These are phyloP conservation scores for Pulveroboletus frians DNA, from an alignment of 768 basidiomycete species.

Conservation along the genomic window DNA sequence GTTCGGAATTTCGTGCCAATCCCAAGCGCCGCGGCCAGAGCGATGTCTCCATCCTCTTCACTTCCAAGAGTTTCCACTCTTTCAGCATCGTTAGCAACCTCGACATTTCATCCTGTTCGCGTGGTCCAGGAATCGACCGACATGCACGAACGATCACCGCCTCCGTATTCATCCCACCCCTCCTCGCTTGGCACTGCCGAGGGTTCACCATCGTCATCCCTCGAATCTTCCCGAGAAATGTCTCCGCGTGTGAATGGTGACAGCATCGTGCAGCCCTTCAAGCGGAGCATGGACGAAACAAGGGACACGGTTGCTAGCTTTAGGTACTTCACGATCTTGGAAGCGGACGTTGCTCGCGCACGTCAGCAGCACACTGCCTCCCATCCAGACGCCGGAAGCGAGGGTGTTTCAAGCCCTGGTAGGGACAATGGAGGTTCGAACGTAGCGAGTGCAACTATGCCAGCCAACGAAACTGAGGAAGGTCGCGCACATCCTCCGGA, in stretches of 20 bases:
- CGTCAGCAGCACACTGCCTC: conserved; percentile 16
- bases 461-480: conserved; percentile 10
- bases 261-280: conserved; percentile 32
- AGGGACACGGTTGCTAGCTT: conserved; percentile 45
- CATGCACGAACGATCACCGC: conserved; percentile 25
- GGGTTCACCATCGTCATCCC: conserved; percentile 18
- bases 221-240: conserved; percentile 13
- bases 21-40: conserved; percentile 32
- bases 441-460: conserved; percentile 7
- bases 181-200: conserved; percentile 28
- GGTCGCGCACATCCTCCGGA: conserved; percentile 10
- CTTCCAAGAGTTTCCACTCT: conserved; percentile 52
- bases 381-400: conserved; percentile 4
- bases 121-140: conserved; percentile 22
- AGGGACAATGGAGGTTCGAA: conserved; percentile 12
- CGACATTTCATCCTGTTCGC: conserved; percentile 52
- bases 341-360: conserved; percentile 34
- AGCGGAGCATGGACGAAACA: conserved; percentile 44
- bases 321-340: conserved; percentile 42
- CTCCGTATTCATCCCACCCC: conserved; percentile 34
- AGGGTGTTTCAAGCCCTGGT: conserved; percentile 5
- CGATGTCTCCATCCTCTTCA: conserved; percentile 35
- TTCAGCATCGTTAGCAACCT: conserved; percentile 62
- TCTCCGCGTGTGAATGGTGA: conserved; percentile 26
- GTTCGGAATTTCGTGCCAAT: conserved; percentile 57